Evolutionary conservation across 352 stramenopile genomes (phyloP).

Genomic region (Phytophthora podocarpi): DNA sequence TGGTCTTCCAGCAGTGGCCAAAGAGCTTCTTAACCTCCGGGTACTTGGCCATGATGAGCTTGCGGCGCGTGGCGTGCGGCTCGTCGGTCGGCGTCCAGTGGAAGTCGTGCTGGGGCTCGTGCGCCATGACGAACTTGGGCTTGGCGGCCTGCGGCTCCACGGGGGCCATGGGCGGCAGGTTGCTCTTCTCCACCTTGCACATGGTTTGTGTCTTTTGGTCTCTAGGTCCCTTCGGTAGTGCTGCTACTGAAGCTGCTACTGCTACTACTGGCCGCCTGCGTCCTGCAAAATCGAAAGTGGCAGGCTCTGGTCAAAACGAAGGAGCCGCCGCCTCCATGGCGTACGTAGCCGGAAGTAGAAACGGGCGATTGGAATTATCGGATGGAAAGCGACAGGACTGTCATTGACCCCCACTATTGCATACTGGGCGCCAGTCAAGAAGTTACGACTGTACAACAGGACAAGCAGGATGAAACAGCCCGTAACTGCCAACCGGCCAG

Average conservation of each 20-base stretch:
- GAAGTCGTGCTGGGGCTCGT: conserved; percentile 70
- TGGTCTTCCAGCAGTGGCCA: conserved; percentile 82
- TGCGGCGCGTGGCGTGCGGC: conserved; percentile 86
- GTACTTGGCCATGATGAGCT: conserved; percentile 87
- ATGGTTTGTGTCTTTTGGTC: too few relatives aligned
- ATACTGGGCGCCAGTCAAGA: conserved; percentile 24
- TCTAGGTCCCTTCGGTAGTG: too few relatives aligned
- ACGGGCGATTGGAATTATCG: conserved; percentile 12
- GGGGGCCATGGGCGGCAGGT: conserved; percentile 38
- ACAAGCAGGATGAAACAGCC: conserved; percentile 23
- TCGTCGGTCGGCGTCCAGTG: conserved; percentile 86
- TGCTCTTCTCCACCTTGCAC: conserved; percentile 55
- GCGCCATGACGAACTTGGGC: conserved; percentile 52
- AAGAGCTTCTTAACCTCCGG: conserved; percentile 92
- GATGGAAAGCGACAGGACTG: conserved; percentile 8
- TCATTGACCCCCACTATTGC: neutral
- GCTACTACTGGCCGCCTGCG: conserved; percentile 18
- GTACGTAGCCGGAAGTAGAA: conserved; percentile 28
- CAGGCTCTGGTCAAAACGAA: too few relatives aligned
- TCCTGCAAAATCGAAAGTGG: conserved; percentile 39
- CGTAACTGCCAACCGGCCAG: neutral
- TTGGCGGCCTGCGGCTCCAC: conserved; percentile 45
- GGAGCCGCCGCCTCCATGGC: neutral
- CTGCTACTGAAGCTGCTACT: too few relatives aligned
- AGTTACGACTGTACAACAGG: conserved; percentile 21